These are phyloP conservation scores for Exophiala sp. DNA, from an alignment of 2,329 filamentous ascomycete genomes.

Conservation along the genomic window DNA sequence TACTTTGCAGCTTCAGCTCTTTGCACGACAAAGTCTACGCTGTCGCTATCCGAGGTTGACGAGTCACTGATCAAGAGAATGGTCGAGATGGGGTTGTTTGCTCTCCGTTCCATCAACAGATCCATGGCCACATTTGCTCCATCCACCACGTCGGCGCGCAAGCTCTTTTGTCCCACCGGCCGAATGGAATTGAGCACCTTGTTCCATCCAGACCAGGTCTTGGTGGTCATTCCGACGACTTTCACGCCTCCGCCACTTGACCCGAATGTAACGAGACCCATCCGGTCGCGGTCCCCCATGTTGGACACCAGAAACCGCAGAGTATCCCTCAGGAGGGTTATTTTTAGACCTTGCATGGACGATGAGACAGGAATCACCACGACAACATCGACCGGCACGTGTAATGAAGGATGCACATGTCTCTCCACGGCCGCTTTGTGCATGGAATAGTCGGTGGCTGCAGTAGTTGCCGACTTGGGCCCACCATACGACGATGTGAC, in stretches of 20 bases:
- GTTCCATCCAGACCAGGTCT: slow-evolving; percentile 86
- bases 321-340: slow-evolving; percentile 85
- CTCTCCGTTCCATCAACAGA: slow-evolving; percentile 92
- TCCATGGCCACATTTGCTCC: slow-evolving; percentile 99
- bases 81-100: slow-evolving; percentile 88
- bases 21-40: slow-evolving; percentile 95
- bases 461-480: slow-evolving; percentile 75
- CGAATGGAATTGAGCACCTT: slow-evolving; percentile 81
- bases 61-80: slow-evolving; percentile 97
- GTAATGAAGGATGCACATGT: slow-evolving; percentile 52
- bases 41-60: slow-evolving; percentile 86
- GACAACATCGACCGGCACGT: slow-evolving; percentile 91
- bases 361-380: slow-evolving; percentile 96
- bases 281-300: slow-evolving; percentile 85
- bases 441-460: slow-evolving; percentile 85
- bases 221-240: slow-evolving; percentile 96
- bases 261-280: slow-evolving; percentile 95
- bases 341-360: slow-evolving; percentile 99
- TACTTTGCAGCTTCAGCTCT: slow-evolving; percentile 94
- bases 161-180: slow-evolving; percentile 91
- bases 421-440: slow-evolving; percentile 44
- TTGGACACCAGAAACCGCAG: slow-evolving; percentile 86
- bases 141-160: slow-evolving; percentile 92
- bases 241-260: slow-evolving; percentile 89
- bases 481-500: slow-evolving; percentile 76